Base-by-base conservation (phyloP, 495 filamentous ascomycete species). In the Penicillium egyptiacum region DNA sequence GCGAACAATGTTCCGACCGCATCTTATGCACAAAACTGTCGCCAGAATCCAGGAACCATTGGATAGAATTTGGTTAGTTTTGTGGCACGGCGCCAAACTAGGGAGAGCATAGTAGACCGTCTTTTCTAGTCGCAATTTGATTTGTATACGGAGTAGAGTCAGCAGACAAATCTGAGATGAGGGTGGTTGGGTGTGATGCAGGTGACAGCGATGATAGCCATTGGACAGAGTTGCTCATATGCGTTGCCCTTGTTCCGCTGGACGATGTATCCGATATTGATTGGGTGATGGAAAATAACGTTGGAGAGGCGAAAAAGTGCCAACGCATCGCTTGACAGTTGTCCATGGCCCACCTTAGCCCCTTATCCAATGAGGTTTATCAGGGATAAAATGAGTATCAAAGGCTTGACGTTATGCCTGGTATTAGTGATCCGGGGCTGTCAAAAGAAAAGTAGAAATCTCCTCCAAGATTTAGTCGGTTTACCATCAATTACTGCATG, bases 321-420 rank as follows among this genome's bases (percentile, higher is more conserved):
- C 53, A 55, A 17, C 53, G 53, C 53, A 55, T 55, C 52, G 42
- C 20, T 54, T 47, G 53, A 55, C 53, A 55, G 42, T 35, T 55
- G 53, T 55, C 31, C 9, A 45, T 11, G 28, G 31, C 33, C 42
- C 52, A 55, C 41, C 41, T 10, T 28, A 3, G 37, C 12, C 20
- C 35, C 22, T 51, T 53, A n/a, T 17, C 52, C 52, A 46, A 55
- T 55, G 20, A 28, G 25, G 40, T 17, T 14, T 12, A 33, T 33
- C 11, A 14, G 30, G 3, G 11, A 12, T 33, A 11, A 33, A 12
- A 33, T 33, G 30, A 10, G 30, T 33, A 33, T 33, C 20, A 25
- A 16, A 12, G 22, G 42, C 4, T 8, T 44, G 20, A 44, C 25
- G 9, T 16, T 28, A 46, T 17, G 23, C 6, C 9, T 23, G 48